Percentiles rank a stretch among this genome's conserved stretches.
Evolutionary conservation across 176 grass and related monocot species (phyloP).

Genomic region (Otatea glauca): DNA sequence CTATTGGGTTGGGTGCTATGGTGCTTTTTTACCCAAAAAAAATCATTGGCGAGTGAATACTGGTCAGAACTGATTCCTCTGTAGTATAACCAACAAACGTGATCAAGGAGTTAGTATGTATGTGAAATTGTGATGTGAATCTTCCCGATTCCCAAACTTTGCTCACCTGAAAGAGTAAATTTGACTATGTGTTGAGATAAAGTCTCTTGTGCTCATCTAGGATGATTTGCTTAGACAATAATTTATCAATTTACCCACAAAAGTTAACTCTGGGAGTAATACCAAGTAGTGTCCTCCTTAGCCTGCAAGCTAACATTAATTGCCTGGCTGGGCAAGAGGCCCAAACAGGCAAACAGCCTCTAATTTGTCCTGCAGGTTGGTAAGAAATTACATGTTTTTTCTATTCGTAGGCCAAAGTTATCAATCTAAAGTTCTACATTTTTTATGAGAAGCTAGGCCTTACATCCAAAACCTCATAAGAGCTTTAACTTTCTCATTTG

Average conservation of each 20-base stretch:
- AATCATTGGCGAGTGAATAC: not conserved
- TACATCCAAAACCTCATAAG: not conserved
- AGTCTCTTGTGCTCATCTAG: not conserved
- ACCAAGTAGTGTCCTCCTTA: conserved; percentile 13
- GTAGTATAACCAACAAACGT: not conserved
- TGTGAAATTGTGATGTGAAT: conserved; percentile 10
- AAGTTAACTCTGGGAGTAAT: conserved; percentile 23
- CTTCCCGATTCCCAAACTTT: conserved; percentile 8
- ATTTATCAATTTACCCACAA: conserved; percentile 18
- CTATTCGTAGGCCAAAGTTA: not conserved
- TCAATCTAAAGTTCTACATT: not conserved
- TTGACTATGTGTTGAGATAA: not conserved
- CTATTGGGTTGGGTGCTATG: conserved; percentile 4
- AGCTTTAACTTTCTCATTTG: not conserved
- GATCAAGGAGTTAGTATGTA: conserved; percentile 1
- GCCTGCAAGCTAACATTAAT: not conserved
- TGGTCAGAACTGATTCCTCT: not conserved
- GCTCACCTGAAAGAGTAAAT: conserved; percentile 14
- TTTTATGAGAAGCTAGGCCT: not conserved
- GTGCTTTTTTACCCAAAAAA: not conserved
- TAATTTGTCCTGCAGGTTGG: not conserved
- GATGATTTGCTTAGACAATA: not conserved
- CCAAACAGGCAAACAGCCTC: not conserved
- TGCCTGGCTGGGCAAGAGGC: not conserved
- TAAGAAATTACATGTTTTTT: conserved; percentile 11